Conservation (phyloP, 495 filamentous ascomycete genomes). For the Hypomontagnella submonticulosa region DNA sequence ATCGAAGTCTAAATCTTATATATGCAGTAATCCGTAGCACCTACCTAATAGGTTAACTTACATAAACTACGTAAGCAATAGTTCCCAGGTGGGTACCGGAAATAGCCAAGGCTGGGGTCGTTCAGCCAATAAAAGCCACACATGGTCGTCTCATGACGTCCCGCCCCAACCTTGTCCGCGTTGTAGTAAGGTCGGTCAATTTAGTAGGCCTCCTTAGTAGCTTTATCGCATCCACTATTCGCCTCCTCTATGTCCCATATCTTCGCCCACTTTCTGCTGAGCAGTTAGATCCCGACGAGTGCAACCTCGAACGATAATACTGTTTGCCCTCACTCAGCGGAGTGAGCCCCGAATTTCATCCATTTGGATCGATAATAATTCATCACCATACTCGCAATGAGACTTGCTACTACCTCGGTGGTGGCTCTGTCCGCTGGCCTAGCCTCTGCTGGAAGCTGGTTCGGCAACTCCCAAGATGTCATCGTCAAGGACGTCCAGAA, state of each 20-base stretch:
- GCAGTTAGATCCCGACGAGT: constrained; percentile 12
- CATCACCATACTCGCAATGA: constrained; percentile 49
- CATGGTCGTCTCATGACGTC: constrained; percentile 41
- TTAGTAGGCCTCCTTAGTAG: constrained; percentile 27
- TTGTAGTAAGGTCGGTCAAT: background rate
- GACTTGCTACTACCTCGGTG: constrained; percentile 54
- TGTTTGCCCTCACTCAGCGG: constrained; percentile 1
- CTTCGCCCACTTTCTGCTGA: constrained; percentile 36
- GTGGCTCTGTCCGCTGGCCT: constrained; percentile 52
- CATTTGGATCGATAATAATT: background rate
- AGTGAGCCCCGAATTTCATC: constrained; percentile 2
- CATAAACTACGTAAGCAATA: constrained; percentile 20
- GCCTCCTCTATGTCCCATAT: constrained; percentile 26
- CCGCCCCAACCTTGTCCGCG: constrained; percentile 38
- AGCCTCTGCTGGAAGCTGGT: constrained; percentile 55
- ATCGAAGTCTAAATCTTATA: too few species aligned
- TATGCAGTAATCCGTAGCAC: background rate
- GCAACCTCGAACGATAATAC: constrained; percentile 13
- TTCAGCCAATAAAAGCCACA: constrained; percentile 38
- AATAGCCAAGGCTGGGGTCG: constrained; percentile 33
- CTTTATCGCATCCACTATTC: constrained; percentile 27
- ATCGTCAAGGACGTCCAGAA: constrained; percentile 51
- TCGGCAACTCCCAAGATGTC: constrained; percentile 48
- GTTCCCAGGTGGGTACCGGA: constrained; percentile 23
- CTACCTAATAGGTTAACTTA: constrained; percentile 9